These are phyloP conservation scores for Barnettozyma sucrosica DNA, from an alignment of 805 yeast species.

Conservation along the genomic window DNA sequence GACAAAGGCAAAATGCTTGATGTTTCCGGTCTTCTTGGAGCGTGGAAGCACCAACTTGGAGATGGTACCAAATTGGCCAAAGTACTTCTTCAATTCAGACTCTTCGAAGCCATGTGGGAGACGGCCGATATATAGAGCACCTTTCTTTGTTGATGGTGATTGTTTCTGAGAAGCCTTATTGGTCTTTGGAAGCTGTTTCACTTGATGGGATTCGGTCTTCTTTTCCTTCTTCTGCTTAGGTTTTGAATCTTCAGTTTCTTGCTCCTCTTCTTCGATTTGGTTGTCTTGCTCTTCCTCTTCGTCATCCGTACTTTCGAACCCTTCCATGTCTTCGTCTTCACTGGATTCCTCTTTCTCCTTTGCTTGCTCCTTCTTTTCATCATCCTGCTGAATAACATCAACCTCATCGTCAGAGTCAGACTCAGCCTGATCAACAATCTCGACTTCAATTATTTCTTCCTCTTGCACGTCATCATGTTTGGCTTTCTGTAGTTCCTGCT, in stretches of 20 bases:
- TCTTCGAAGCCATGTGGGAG: slow-evolving; percentile 92
- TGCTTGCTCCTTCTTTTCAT: slow-evolving; percentile 7
- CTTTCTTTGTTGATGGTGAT: slow-evolving; percentile 35
- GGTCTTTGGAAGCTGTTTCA: slow-evolving; percentile 20
- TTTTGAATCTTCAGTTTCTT: slow-evolving; percentile 14
- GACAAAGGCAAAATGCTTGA: slow-evolving; percentile 87
- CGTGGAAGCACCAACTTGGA: slow-evolving; percentile 75
- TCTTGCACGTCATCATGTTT: slow-evolving; percentile 13
- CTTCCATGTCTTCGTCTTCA: slow-evolving; percentile 11
- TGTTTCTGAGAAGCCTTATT: slow-evolving; percentile 19
- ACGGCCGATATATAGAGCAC: slow-evolving; percentile 85
- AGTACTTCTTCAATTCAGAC: slow-evolving; percentile 65
- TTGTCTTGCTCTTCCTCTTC: slow-evolving; percentile 28
- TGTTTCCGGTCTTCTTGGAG: slow-evolving; percentile 82
- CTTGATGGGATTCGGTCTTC: slow-evolving; percentile 22
- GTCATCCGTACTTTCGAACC: slow-evolving; percentile 18
- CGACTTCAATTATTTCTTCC: slow-evolving; percentile 24
- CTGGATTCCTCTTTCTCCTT: slow-evolving; percentile 12
- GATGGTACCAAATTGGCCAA: slow-evolving; percentile 86
- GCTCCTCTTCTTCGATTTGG: slow-evolving; percentile 13
- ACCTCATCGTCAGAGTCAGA: slow-evolving; percentile 10
- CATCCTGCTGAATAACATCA: slow-evolving; percentile 4
- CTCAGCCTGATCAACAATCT: slow-evolving; percentile 15
- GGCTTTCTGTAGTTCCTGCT: not conserved
- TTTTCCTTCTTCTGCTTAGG: slow-evolving; percentile 17